These are phyloP conservation scores for Chlorella vulgaris DNA, from an alignment of 139 green algal species.

Conservation along the genomic window DNA sequence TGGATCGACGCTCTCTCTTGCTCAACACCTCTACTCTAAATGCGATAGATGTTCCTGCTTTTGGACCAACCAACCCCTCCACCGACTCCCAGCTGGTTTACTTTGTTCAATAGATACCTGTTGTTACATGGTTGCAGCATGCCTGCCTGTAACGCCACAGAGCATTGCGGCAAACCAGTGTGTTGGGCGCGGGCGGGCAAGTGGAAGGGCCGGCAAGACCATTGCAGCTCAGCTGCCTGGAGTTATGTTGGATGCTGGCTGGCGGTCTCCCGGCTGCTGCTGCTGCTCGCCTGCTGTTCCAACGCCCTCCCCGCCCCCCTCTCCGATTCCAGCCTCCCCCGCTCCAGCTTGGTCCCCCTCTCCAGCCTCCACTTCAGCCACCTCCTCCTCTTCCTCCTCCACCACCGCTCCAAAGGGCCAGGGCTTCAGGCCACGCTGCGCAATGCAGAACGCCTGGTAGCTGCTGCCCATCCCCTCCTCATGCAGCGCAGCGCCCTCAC, in stretches of 20 bases:
- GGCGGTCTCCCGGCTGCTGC: not conserved
- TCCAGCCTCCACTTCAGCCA: not conserved
- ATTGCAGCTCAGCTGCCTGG: not conserved
- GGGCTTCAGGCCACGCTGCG: slow-evolving; percentile 17
- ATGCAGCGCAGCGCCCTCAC: not conserved
- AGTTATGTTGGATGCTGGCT: not conserved
- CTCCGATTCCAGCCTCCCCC: not conserved
- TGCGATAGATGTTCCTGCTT: too few relatives aligned
- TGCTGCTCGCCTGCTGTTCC: not conserved
- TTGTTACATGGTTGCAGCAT: too few relatives aligned
- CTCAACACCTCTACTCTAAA: too few relatives aligned
- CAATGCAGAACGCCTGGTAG: slow-evolving; percentile 60
- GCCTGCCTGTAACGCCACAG: not conserved
- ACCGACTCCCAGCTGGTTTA: too few relatives aligned
- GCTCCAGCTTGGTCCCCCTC: not conserved
- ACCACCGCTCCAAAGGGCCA: slow-evolving; percentile 24
- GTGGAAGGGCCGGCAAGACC: too few relatives aligned
- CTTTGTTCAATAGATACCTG: too few relatives aligned
- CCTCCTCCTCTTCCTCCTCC: not conserved
- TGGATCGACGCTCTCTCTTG: too few relatives aligned
- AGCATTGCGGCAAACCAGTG: not conserved
- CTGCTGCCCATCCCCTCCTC: slow-evolving; percentile 56
- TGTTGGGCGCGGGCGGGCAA: too few relatives aligned
- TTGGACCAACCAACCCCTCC: too few relatives aligned
- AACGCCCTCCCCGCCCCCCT: too few relatives aligned